Base-by-base conservation (phyloP, 257 asterid species). In the Capsicum baccatum region DNA sequence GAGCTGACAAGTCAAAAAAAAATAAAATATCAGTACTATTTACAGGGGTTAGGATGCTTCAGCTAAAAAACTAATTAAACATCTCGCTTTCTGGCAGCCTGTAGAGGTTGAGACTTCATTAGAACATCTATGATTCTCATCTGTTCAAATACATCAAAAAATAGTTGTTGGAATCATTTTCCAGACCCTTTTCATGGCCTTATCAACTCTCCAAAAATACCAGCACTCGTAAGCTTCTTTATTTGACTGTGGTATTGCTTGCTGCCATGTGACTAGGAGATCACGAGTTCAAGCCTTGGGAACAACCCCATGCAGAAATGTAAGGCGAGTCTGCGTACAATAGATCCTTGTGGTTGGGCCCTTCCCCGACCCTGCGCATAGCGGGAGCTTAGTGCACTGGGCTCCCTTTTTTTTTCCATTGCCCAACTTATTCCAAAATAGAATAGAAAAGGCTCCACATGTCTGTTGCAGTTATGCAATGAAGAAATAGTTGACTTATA, bases 151-250 rank as follows among this genome's bases (percentile, higher is more conserved):
- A 35, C 10, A 37, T 11, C 21, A 67, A 67, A 35, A 33, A 6
- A 37, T 35, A 67, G 50, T 67, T 67, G 74, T 67, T 67, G 50
- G 13, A 67, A 67, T 67, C 74, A 13, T 6, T 67, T 67, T 66
- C 73, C n/a, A 6, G 71, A 64, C 2, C 71, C 71, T 37, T 33
- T 64, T 33, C 17, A 26, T 64, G 71, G 17, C 71, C 71, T 64
- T 64, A 64, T 64, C 71, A 66, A 66, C 73, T 66, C 73, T 66
- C 73, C 73, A 66, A 66, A 66, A 66, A 6, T 66, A 66, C 16
- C 59, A 55, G 59, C 59, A 12, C 13, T 13, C 59, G 4, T 55
- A 55, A 55, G 16, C 73, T 66, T 66, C 48, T 66, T 66, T 66
- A 33, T 47, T 66, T 64, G 44, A 64, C 71, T 33, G n/a, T 33